Conservation (phyloP, 148 eudicot species). For the Camellia lanceoleosa region DNA sequence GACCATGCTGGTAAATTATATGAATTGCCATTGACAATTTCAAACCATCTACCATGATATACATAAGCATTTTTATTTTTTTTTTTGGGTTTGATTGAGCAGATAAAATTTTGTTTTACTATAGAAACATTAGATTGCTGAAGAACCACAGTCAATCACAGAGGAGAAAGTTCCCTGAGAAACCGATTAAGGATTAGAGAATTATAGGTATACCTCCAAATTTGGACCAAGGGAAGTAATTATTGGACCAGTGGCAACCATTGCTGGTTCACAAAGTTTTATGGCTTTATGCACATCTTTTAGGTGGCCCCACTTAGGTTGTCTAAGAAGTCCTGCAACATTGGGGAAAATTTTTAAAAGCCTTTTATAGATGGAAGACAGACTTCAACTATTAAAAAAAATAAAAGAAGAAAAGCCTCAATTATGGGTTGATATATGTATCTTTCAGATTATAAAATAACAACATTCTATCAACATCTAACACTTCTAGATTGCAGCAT, state of each 20-base stretch:
- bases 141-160: background rate
- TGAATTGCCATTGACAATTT: slow-evolving; percentile 48
- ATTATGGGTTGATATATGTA: background rate
- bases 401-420: background rate
- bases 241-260: slow-evolving; percentile 77
- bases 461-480: background rate
- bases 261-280: slow-evolving; percentile 86
- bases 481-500: background rate
- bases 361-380: background rate
- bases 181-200: slow-evolving; percentile 1
- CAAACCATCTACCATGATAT: too few relatives aligned
- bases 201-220: slow-evolving; percentile 51
- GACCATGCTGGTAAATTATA: slow-evolving; percentile 94
- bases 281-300: slow-evolving; percentile 85
- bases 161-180: background rate
- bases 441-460: background rate
- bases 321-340: slow-evolving; percentile 52
- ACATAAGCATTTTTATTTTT: too few relatives aligned
- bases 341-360: background rate
- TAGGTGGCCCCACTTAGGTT: slow-evolving; percentile 96
- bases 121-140: background rate
- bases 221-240: slow-evolving; percentile 63
- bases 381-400: background rate
- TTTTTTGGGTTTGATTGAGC: background rate
- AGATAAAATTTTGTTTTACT: background rate